Evolutionary conservation across 768 basidiomycete genomes (phyloP).

Genomic region (Strobilomyces echinocephalus): DNA sequence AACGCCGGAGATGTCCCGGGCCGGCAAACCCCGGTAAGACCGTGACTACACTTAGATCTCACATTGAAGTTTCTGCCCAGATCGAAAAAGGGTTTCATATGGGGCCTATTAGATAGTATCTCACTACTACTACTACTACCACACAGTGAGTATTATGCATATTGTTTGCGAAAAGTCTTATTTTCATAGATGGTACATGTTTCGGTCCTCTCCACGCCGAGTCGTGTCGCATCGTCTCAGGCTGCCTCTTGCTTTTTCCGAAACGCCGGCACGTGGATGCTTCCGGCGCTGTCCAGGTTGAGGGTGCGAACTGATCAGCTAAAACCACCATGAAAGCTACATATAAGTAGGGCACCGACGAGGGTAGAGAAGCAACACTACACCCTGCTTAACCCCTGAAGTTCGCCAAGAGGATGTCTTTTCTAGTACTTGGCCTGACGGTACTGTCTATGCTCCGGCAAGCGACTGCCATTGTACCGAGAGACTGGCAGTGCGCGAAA

Average conservation of each 20-base stretch:
- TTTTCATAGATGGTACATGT: not conserved
- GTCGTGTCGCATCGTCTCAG: not conserved
- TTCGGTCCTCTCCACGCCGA: not conserved
- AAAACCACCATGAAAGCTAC: not conserved
- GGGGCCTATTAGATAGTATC: not conserved
- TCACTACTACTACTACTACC: too few species aligned
- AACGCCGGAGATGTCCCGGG: too few species aligned
- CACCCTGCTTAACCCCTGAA: not conserved
- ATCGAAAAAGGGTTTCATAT: not conserved
- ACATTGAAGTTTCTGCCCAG: too few species aligned
- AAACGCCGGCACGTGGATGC: not conserved
- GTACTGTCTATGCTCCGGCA: slow-evolving; percentile 1
- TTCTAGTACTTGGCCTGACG: not conserved
- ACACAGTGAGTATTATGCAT: not conserved
- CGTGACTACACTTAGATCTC: too few species aligned
- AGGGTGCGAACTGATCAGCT: not conserved
- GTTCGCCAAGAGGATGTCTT: not conserved
- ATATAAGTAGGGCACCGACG: slow-evolving; percentile 5
- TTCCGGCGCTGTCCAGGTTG: not conserved
- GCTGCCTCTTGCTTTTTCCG: not conserved
- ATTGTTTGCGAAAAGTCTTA: too few species aligned
- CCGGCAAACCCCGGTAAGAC: too few species aligned
- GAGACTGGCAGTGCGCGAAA: not conserved
- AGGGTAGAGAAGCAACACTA: not conserved
- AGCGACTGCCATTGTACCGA: not conserved